These are phyloP conservation scores for Annulohypoxylon nitens DNA, from an alignment of 495 filamentous ascomycete genomes.

Conservation along the genomic window DNA sequence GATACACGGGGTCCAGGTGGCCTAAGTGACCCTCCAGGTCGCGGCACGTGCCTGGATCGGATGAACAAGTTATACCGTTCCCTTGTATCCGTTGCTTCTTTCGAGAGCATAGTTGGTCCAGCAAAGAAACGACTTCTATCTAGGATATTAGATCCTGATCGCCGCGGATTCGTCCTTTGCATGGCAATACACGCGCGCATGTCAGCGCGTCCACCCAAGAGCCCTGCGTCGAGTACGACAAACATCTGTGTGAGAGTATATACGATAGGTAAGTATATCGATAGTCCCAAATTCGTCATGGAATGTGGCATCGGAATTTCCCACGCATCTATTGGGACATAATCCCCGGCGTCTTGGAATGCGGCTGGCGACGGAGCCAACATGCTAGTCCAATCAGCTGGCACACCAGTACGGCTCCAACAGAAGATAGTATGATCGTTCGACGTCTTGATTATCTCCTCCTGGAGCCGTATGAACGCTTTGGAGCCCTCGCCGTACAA, in stretches of 20 bases:
- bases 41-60: constrained; percentile 9
- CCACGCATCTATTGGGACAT: constrained; percentile 21
- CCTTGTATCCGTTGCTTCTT: constrained; percentile 30
- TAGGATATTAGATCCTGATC: constrained; percentile 30
- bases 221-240: constrained; percentile 24
- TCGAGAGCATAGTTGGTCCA: constrained; percentile 13
- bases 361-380: constrained; percentile 28
- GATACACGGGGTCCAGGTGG: not conserved
- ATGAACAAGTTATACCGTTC: constrained; percentile 33
- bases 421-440: constrained; percentile 49
- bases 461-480: constrained; percentile 49
- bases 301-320: constrained; percentile 20
- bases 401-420: constrained; percentile 27
- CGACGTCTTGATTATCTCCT: constrained; percentile 46
- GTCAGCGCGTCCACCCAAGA: not conserved
- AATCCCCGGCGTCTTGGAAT: constrained; percentile 16
- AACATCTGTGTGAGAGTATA: constrained; percentile 30
- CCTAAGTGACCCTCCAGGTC: not conserved
- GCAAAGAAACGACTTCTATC: constrained; percentile 15
- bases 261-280: constrained; percentile 25
- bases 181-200: constrained; percentile 30
- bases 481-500: constrained; percentile 51
- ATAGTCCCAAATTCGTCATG: constrained; percentile 33
- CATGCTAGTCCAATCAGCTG: constrained; percentile 26
- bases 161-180: constrained; percentile 25